Percentiles rank a stretch among this genome's conserved stretches.
Conservation (phyloP, 2,329 filamentous ascomycete genomes). For the Coleophoma eucalyptorum region DNA sequence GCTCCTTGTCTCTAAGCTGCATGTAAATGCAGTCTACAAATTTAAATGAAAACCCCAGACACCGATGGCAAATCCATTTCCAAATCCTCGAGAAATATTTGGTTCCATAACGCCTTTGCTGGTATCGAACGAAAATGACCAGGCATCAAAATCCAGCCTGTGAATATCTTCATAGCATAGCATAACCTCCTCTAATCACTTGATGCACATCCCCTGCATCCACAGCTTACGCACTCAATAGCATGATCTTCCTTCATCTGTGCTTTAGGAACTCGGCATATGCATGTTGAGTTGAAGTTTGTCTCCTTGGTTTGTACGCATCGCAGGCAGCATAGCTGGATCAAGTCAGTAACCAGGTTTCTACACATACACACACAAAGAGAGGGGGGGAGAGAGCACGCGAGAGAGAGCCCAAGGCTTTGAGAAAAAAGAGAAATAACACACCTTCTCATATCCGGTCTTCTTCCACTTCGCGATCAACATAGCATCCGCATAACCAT, state of each 20-base stretch:
- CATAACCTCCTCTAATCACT: slow-evolving; percentile 53
- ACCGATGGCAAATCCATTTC: too few relatives aligned
- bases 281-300: slow-evolving; percentile 96
- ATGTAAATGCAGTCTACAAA: too few relatives aligned
- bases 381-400: too few relatives aligned
- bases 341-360: too few relatives aligned
- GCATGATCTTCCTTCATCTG: slow-evolving; percentile 87
- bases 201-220: slow-evolving; percentile 86
- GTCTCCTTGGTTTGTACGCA: slow-evolving; percentile 99
- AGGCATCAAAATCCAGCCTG: too few relatives aligned
- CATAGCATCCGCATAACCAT: slow-evolving; percentile 90
- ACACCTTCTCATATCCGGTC: slow-evolving; percentile 93
- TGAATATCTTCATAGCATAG: too few relatives aligned
- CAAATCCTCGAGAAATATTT: too few relatives aligned
- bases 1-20: too few relatives aligned
- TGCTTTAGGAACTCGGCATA: slow-evolving; percentile 88
- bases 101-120: slow-evolving; percentile 6
- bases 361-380: too few relatives aligned
- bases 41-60: too few relatives aligned
- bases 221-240: slow-evolving; percentile 92
- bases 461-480: slow-evolving; percentile 99
- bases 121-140: slow-evolving; percentile 16
- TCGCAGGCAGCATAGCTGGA: slow-evolving; percentile 82
- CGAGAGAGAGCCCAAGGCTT: too few relatives aligned
- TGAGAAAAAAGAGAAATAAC: slow-evolving; percentile 20